Conservation (phyloP, 2,329 filamentous ascomycete genomes). For the Aspergillus cejpii region DNA sequence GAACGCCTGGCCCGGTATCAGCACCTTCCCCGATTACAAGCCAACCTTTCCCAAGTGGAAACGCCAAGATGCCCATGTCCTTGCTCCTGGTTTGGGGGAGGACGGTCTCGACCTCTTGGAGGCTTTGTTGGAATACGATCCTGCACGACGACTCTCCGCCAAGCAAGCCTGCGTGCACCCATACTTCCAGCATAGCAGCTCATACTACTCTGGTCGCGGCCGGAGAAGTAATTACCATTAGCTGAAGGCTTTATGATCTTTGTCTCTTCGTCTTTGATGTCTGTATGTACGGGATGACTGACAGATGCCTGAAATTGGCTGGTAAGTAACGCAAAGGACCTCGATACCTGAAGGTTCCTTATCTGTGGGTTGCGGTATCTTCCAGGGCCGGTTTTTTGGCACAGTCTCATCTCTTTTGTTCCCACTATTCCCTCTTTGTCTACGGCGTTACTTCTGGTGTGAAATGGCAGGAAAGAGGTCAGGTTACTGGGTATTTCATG, state of each 20-base stretch:
- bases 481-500: conserved; percentile 28
- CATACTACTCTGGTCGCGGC: conserved; percentile 43
- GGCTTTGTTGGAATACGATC: conserved; percentile 75
- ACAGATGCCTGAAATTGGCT: not conserved
- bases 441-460: conserved; percentile 29
- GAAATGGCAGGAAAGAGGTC: conserved; percentile 25
- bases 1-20: conserved; percentile 78
- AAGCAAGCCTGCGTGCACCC: conserved; percentile 80
- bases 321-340: not conserved
- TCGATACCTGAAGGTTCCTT: not conserved
- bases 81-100: conserved; percentile 69
- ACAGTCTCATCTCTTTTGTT: conserved; percentile 5
- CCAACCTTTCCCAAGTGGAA: conserved; percentile 86
- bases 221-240: conserved; percentile 37
- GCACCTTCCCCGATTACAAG: conserved; percentile 93
- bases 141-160: conserved; percentile 76
- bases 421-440: conserved; percentile 22
- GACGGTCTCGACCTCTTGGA: conserved; percentile 49
- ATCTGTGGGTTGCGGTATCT: not conserved
- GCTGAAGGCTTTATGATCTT: conserved; percentile 14
- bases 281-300: conserved; percentile 13
- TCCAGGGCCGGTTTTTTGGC: not conserved
- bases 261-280: conserved; percentile 14
- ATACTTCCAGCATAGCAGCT: conserved; percentile 60
- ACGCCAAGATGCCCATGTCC: conserved; percentile 57